Evolutionary conservation across 1,284 basidiomycete genomes (phyloP).

Genomic region (Porogramme epimiltina): DNA sequence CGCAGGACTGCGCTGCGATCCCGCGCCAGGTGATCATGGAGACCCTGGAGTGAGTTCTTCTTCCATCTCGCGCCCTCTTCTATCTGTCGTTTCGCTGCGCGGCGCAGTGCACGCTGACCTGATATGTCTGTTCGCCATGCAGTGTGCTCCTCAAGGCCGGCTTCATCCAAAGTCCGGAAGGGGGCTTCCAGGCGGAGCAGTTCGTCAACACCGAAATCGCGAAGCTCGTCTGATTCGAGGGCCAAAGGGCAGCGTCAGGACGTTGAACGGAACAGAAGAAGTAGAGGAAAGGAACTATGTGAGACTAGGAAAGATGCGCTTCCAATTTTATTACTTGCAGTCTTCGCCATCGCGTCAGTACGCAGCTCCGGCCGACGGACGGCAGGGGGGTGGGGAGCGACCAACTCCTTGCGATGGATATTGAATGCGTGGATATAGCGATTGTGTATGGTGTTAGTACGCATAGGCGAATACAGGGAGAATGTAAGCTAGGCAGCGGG

Average conservation of each 20-base stretch:
- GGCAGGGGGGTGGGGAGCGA: no score
- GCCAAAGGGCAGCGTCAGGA: background rate
- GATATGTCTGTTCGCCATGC: background rate
- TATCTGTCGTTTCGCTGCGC: background rate
- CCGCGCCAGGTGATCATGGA: slow-evolving; percentile 63
- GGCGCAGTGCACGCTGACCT: no score
- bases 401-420: no score
- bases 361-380: no score
- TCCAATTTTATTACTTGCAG: no score
- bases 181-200: slow-evolving; percentile 56
- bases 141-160: slow-evolving; percentile 78
- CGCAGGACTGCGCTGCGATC: slow-evolving; percentile 65
- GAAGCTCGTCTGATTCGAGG: slow-evolving; percentile 34
- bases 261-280: background rate
- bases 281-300: no score
- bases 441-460: no score
- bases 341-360: no score
- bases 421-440: no score
- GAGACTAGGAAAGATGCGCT: no score
- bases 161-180: slow-evolving; percentile 62
- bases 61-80: background rate
- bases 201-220: slow-evolving; percentile 66
- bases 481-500: background rate
- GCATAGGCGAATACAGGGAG: background rate
- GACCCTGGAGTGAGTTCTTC: slow-evolving; percentile 62